phyloP scores from a whole-genome alignment of 2,329 filamentous ascomycete genomes.

The Epichloe glyceriae region DNA sequence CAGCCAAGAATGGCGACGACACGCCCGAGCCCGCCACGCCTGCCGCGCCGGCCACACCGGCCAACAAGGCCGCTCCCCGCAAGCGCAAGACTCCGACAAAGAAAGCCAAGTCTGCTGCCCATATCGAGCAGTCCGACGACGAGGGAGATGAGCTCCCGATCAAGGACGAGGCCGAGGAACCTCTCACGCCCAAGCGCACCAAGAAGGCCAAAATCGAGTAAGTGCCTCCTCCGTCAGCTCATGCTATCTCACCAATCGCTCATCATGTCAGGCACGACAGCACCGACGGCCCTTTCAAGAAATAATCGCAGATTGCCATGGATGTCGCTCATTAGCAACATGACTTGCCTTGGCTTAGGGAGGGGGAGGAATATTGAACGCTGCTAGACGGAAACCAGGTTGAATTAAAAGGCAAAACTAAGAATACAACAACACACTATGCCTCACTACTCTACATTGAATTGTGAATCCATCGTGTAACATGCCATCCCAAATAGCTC shows the following conservation, averaged over 20 bases:
- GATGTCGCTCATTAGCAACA: no score
- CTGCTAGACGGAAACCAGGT: no score
- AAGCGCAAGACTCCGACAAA: conserved; percentile 18
- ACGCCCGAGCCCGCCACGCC: neutral
- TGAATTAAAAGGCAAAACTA: no score
- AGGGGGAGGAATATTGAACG: fast-evolving
- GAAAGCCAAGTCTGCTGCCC: conserved; percentile 11
- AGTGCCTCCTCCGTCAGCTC: neutral
- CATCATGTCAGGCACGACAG: no score
- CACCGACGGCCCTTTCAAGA: no score
- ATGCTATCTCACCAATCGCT: no score
- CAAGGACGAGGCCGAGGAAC: neutral
- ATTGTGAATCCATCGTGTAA: no score
- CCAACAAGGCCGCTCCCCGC: conserved; percentile 15
- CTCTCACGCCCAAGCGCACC: neutral
- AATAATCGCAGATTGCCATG: no score
- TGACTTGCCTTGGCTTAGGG: no score
- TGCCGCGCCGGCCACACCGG: neutral
- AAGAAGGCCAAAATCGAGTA: conserved; percentile 12
- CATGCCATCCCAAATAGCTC: no score
- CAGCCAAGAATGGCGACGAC: conserved; percentile 7
- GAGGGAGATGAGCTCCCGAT: conserved; percentile 2
- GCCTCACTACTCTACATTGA: no score
- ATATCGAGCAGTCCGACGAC: conserved; percentile 12
- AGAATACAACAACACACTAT: no score